A percentile compares a stretch with the other conserved stretches of the same genome.
Evolutionary conservation across 1,284 basidiomycete genomes (phyloP).

Genomic region (Ustilago bromivora): DNA sequence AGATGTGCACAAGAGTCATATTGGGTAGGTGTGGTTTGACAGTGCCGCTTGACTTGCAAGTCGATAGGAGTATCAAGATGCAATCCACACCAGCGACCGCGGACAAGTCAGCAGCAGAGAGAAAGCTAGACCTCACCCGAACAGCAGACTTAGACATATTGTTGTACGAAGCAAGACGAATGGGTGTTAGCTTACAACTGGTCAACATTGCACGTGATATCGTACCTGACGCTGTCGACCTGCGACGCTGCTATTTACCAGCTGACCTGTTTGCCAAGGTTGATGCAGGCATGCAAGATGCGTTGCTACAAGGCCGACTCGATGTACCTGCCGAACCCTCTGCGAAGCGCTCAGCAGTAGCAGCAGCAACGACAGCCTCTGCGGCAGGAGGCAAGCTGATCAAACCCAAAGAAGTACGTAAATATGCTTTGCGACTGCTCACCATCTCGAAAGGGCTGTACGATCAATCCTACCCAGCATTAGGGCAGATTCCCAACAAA

Average conservation of each 20-base stretch:
- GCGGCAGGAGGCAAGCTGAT: conserved; percentile 8
- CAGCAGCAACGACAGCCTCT: not conserved
- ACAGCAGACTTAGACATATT: conserved; percentile 26
- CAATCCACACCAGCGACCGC: not conserved
- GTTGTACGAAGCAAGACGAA: conserved; percentile 55
- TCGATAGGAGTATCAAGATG: conserved; percentile 35
- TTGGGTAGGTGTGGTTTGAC: conserved; percentile 44
- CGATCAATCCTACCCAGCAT: conserved; percentile 42
- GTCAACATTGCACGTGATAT: conserved; percentile 65
- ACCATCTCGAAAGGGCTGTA: conserved; percentile 46
- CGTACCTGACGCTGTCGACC: conserved; percentile 50
- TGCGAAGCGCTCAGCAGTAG: not conserved
- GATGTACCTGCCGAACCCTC: conserved; percentile 3
- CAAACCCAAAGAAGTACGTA: conserved; percentile 34
- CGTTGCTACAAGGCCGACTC: conserved; percentile 19
- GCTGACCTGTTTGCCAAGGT: conserved; percentile 31
- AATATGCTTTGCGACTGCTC: conserved; percentile 44
- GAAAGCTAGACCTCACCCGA: conserved; percentile 14
- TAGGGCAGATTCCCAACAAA: conserved; percentile 47
- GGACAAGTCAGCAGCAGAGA: not conserved
- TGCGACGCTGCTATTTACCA: conserved; percentile 60
- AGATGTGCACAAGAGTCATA: conserved; percentile 63
- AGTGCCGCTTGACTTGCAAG: conserved; percentile 34
- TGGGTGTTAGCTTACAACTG: conserved; percentile 65
- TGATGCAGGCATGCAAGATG: conserved; percentile 27